Evolutionary conservation across 208 protist genomes (phyloP).

Genomic region (Crithidia expoeki): DNA sequence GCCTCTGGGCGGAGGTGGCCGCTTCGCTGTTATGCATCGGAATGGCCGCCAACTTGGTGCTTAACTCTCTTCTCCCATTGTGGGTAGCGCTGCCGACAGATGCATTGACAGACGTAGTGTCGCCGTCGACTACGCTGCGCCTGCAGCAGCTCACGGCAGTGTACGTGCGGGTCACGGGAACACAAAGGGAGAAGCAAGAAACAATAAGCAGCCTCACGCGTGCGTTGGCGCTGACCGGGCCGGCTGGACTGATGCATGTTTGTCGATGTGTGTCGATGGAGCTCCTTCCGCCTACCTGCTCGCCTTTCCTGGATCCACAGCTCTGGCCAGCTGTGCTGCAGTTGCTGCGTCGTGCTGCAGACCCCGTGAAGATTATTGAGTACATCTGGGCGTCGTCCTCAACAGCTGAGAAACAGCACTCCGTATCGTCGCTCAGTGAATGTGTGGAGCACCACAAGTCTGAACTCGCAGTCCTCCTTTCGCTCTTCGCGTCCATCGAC

Average conservation of each 20-base stretch:
- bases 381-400: neutral
- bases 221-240: constrained; percentile 12
- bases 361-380: constrained; percentile 14
- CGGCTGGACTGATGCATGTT: constrained; percentile 16
- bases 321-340: constrained; percentile 17
- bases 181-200: neutral
- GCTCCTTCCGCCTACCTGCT: neutral
- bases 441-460: constrained; percentile 8
- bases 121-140: constrained; percentile 4
- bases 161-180: constrained; percentile 7
- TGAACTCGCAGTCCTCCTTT: constrained; percentile 5
- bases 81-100: constrained; percentile 7
- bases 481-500: constrained; percentile 21
- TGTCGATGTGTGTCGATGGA: constrained; percentile 13
- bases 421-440: neutral
- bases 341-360: constrained; percentile 1
- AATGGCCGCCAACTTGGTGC: constrained; percentile 15
- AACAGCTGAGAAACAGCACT: neutral
- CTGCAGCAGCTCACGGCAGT: constrained; percentile 8
- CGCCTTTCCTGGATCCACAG: neutral
- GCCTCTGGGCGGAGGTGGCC: constrained; percentile 4
- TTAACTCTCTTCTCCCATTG: neutral
- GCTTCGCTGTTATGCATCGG: constrained; percentile 22
- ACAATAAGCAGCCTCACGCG: neutral
- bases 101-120: constrained; percentile 10